These are phyloP conservation scores for Pistacia atlantica DNA, from an alignment of 345 rosid genomes.

Conservation along the genomic window DNA sequence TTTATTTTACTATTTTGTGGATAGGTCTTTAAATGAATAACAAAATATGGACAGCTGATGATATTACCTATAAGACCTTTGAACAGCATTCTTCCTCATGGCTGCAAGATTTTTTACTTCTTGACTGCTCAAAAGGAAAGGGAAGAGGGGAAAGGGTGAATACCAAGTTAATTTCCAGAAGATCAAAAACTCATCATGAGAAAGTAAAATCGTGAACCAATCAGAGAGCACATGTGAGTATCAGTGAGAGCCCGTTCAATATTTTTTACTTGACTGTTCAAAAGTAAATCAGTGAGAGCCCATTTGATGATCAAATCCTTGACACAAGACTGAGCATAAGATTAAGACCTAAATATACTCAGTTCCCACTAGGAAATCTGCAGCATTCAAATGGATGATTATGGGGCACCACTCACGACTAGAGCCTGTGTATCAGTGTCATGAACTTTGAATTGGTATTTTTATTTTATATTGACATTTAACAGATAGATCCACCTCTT, in stretches of 20 bases:
- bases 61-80: slow-evolving; percentile 57
- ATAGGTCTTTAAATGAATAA: neutral
- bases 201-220: neutral
- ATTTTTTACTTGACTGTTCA: too few relatives aligned
- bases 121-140: slow-evolving; percentile 49
- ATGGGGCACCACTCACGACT: neutral
- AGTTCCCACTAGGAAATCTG: neutral
- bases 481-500: neutral
- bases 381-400: neutral
- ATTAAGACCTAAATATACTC: neutral
- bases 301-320: neutral
- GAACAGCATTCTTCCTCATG: slow-evolving; percentile 62
- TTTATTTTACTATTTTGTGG: too few relatives aligned
- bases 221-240: neutral
- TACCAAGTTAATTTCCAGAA: neutral
- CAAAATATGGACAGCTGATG: neutral
- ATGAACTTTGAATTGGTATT: neutral
- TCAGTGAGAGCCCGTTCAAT: neutral
- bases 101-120: slow-evolving; percentile 82
- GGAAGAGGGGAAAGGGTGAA: neutral
- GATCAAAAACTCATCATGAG: neutral
- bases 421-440: neutral
- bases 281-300: neutral
- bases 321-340: neutral
- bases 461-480: neutral